Evolutionary conservation across 768 basidiomycete species (phyloP), one percentile per base, ranked within the genome.

Genomic region (Mycena alexandri): DNA sequence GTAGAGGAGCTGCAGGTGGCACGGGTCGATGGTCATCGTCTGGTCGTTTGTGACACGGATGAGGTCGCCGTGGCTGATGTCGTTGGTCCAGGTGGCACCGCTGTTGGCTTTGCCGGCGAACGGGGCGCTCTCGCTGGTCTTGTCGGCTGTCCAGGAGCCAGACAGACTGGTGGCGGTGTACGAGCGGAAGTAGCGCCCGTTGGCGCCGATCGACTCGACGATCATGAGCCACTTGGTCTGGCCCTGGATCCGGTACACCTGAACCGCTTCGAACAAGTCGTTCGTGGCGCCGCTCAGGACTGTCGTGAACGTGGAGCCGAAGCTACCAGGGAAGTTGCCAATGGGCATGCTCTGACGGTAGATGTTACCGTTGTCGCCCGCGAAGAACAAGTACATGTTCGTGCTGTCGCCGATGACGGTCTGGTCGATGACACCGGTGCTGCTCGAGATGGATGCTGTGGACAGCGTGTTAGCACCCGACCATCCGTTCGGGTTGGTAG

Each of bases 111-210:
- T 59, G 9, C 70, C 70, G 22, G 70, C 70, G 41, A 71, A 71
- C 5, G 70, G 70, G 33, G 21, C 33, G 34, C 62, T 50, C 55
- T 69, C 52, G 36, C 42, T 51, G 19, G 70, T 52, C 6, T 43
- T 21, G 29, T 63, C n/a, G 3, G 53, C 47, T 2, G 60, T 62
- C 69, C 69, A 70, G 16, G 69, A 36, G 44, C 69, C 69, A 8
- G 29, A 17, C 38, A 70, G 69, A 50, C 54, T 63, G 1, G 65
- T 67, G 19, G 69, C 65, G 14, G 69, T 70, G 59, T 25, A 70
- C 12, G 69, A 70, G 50, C 69, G 69, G 69, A 70, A 70, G 61
- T 70, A 70, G 44, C 65, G 59, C 50, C 69, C 69, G 54, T 63
- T 60, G 19, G 65, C 53, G 10, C 69, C 69, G 44, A 70, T 70